phyloP scores from a whole-genome alignment of 345 rosid species.

The Eutrema japonicum region DNA sequence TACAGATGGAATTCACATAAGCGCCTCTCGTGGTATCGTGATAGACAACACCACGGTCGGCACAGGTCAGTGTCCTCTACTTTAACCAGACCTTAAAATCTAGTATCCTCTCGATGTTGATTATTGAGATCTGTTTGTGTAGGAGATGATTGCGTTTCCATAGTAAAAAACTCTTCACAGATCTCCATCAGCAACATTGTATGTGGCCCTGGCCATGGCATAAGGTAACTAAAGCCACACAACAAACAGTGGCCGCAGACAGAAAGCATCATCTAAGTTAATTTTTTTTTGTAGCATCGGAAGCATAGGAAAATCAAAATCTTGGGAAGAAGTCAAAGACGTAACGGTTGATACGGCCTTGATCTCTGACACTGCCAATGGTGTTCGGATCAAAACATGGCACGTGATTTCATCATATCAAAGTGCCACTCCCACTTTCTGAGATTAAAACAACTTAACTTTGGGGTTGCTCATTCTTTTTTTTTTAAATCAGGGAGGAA shows the following conservation, averaged over 20 bases:
- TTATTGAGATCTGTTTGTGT: constrained; percentile 34
- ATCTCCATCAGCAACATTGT: constrained; percentile 61
- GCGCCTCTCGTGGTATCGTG: constrained; percentile 67
- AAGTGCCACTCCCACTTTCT: constrained; percentile 4
- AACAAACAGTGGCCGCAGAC: neutral
- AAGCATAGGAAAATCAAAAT: constrained; percentile 79
- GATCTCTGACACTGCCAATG: constrained; percentile 72
- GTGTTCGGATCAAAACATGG: constrained; percentile 95
- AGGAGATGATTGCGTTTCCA: constrained; percentile 98
- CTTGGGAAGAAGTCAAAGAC: constrained; percentile 61
- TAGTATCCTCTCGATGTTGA: neutral
- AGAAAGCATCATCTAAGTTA: neutral
- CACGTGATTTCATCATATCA: constrained; percentile 55
- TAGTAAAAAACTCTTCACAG: constrained; percentile 73
- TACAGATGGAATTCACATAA: constrained; percentile 90
- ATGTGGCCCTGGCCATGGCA: constrained; percentile 98
- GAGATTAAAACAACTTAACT: neutral
- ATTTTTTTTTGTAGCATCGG: constrained; percentile 63
- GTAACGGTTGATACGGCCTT: constrained; percentile 63
- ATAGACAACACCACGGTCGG: constrained; percentile 57
- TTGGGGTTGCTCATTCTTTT: constrained; percentile 14
- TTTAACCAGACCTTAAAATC: constrained; percentile 15
- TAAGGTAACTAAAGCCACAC: constrained; percentile 58
- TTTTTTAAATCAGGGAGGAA: constrained; percentile 64
- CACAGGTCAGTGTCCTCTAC: constrained; percentile 58